Conservation (phyloP, 441 rosid species). For the Hura crepitans region DNA sequence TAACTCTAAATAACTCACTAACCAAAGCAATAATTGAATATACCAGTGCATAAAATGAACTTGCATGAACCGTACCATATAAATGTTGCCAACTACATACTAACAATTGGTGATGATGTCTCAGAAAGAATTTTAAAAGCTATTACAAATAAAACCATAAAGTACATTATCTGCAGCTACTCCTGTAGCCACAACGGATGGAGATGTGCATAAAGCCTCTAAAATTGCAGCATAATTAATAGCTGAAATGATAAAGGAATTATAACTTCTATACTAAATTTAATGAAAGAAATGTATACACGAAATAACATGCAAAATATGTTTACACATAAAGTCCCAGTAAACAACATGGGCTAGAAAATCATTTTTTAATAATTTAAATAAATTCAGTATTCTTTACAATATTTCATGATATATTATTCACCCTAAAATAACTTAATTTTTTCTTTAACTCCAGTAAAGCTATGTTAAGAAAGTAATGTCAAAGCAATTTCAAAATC, state of each 20-base stretch:
- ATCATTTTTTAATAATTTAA: too few species aligned
- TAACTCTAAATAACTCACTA: too few species aligned
- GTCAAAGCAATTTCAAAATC: not conserved
- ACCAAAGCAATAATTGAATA: too few species aligned
- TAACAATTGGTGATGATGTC: slow-evolving; percentile 33
- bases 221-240: slow-evolving; percentile 80
- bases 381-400: not conserved
- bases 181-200: slow-evolving; percentile 77
- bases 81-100: slow-evolving; percentile 31
- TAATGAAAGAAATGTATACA: slow-evolving; percentile 10
- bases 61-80: too few species aligned
- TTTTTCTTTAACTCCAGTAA: not conserved
- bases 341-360: not conserved
- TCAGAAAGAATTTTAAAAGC: slow-evolving; percentile 64
- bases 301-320: not conserved
- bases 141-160: slow-evolving; percentile 57
- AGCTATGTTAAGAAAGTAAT: not conserved
- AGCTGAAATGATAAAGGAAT: slow-evolving; percentile 38
- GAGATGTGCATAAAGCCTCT: slow-evolving; percentile 64
- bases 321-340: not conserved
- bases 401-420: not conserved
- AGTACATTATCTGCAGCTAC: slow-evolving; percentile 80
- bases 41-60: too few species aligned
- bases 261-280: slow-evolving; percentile 17
- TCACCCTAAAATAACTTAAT: not conserved